Base-by-base conservation (phyloP, 768 basidiomycete genomes). In the Mycena indigotica region DNA sequence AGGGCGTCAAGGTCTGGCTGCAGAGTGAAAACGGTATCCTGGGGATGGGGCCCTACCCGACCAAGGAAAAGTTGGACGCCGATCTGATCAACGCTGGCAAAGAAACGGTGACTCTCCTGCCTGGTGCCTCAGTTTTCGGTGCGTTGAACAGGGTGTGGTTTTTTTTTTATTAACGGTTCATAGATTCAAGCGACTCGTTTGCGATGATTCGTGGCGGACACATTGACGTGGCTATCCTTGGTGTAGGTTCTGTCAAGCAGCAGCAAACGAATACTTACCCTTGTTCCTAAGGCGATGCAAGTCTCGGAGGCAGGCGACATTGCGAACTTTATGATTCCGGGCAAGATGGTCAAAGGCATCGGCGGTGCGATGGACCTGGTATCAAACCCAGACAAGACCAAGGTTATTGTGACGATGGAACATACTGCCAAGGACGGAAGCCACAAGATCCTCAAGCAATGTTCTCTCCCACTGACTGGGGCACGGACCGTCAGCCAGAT, bases 191-290 rank as follows among this genome's bases (percentile, higher is more conserved):
- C 65, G 95, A 97, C 73, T 95, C 93, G 3, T 98, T 98, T 67
- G 91, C 90, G 12, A 98, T 98, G 95, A 97, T 98, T 73, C 91
- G 95, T 52, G 95, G 95, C 44, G 95, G 95, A 4, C 95, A 98
- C 73, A 85, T 98, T 50, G 86, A 98, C 64, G 91, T 96, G 46
- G 87, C 94, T 5, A 95, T 98, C 68, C 84, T 98, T 49, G 95
- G 95, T 26, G 92, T 91, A 73, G 68, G 87, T 77, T 56, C 41
- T 46, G 41, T 28, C 17, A 52, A 5, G 54, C 39, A 28, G 28
- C 23, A 19, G 24, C 53, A 40, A 12, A 38, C 35, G 35, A n/a
- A 38, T n/a, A 12, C 12, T 12, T n/a, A 38, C 35, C 35, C 35
- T 38, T n/a, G n/a, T n/a, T n/a, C n/a, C n/a, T n/a, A n/a, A 93